Evolutionary conservation across 2,329 filamentous ascomycete genomes (phyloP), one percentile per base, ranked within the genome.

Genomic region (Fusarium setosum): DNA sequence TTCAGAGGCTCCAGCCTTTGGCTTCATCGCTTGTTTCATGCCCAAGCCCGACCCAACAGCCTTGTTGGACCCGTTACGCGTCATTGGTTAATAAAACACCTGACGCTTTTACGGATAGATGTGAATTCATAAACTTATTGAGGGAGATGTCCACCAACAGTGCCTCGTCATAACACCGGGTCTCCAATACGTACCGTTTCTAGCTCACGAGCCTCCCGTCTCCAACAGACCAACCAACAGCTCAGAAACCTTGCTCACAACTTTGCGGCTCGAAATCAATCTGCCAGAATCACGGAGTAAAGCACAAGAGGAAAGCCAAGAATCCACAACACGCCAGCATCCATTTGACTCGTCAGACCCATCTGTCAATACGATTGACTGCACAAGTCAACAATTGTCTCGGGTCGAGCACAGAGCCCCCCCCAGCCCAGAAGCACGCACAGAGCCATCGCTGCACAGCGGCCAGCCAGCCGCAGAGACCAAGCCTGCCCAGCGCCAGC

Each of bases 271-370:
- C 45, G 34, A 47, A 31, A 48, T 42, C n/a, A 44, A 63, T n/a
- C 47, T 20, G 34, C 41, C 24, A 35, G 29, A 49, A 49, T 23
- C 42, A 32, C 23, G 20, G 15, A 40, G 44, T 12, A 53, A 42
- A n/a, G 26, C 45, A 53, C 38, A 34, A 53, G 26, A 40, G 29
- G 15, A 40, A 24, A 47, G 48, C 48, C 34, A 42, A 60, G 42
- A 38, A 47, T 34, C 13, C 23, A 31, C 21, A 51, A n/a, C 21
- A 53, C 47, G 24, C 51, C 50, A 47, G 51, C 26, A 52, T 11
- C 40, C 38, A 7, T 37, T 66, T 56, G 63, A 67, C 63, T 67
- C 59, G 49, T 15, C 34, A 56, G 35, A 18, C 34, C 35, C 40
- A n/a, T 51, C 32, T 11, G 35, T 45, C 48, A 51, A 21, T 26